A percentile compares a stretch with the other conserved stretches of the same genome.
Conservation (phyloP, 164 flowering plant species). For the Dillenia turbinata region DNA sequence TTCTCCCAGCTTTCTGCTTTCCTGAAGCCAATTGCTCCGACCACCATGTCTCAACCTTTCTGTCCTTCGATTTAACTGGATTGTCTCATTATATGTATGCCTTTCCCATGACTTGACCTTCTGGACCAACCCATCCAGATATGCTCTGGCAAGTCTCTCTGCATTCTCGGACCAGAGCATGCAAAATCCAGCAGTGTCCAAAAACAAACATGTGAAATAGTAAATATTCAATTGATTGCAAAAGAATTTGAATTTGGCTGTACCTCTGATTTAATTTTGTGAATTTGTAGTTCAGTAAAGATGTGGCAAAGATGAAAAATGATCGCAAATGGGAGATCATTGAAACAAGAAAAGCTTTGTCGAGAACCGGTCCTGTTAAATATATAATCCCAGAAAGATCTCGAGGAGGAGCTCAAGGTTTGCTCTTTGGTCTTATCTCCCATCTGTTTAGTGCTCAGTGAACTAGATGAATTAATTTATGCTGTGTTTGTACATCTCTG, state of each 20-base stretch:
- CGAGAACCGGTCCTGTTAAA: slow-evolving; percentile 73
- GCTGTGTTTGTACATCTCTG: slow-evolving; percentile 1
- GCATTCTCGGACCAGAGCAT: too few relatives aligned
- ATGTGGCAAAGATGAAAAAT: slow-evolving; percentile 85
- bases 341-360: slow-evolving; percentile 69
- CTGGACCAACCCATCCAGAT: too few relatives aligned
- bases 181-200: background rate
- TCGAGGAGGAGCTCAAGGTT: slow-evolving; percentile 95
- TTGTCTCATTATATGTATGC: too few relatives aligned
- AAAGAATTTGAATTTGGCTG: background rate
- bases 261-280: background rate
- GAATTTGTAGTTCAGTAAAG: slow-evolving; percentile 64
- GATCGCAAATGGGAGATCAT: slow-evolving; percentile 94
- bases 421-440: background rate
- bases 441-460: background rate
- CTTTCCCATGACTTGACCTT: too few relatives aligned
- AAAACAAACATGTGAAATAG: too few relatives aligned
- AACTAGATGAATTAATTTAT: background rate
- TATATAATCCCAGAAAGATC: slow-evolving; percentile 80
- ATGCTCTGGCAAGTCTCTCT: too few relatives aligned
- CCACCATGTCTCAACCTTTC: too few relatives aligned
- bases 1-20: too few relatives aligned
- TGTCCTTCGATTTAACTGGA: too few relatives aligned
- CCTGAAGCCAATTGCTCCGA: too few relatives aligned
- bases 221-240: background rate